phyloP scores from a whole-genome alignment of 225 moss, liverwort and hornwort genomes.

The Sphagnum tenellum region DNA sequence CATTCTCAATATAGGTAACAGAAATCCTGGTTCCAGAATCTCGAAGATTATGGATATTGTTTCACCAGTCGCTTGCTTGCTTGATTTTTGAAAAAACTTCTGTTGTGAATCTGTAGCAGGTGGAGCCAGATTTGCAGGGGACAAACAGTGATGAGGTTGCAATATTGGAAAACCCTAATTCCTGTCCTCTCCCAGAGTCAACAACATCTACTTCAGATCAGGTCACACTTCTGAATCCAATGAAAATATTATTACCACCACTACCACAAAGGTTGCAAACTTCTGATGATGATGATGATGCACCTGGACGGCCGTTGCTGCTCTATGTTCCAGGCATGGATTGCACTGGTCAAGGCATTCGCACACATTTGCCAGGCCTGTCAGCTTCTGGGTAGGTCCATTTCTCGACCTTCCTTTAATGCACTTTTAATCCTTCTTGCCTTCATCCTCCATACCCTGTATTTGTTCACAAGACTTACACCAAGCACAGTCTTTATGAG shows the following conservation, averaged over 20 bases:
- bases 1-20: too few relatives aligned
- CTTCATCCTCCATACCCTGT: too few relatives aligned
- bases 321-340: constrained; percentile 96
- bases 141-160: too few relatives aligned
- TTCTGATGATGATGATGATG: constrained; percentile 1
- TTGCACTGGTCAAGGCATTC: constrained; percentile 75
- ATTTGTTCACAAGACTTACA: too few relatives aligned
- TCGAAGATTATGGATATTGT: too few relatives aligned
- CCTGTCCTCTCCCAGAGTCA: constrained; percentile 56
- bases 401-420: not conserved
- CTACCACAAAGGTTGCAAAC: not conserved
- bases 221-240: constrained; percentile 52
- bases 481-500: too few relatives aligned
- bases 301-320: constrained; percentile 38
- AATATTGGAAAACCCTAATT: not conserved
- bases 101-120: too few relatives aligned
- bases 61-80: too few relatives aligned
- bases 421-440: too few relatives aligned
- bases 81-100: too few relatives aligned
- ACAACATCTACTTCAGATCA: constrained; percentile 14
- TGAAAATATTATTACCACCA: constrained; percentile 9
- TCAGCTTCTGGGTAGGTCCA: constrained; percentile 49
- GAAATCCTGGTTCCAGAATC: too few relatives aligned
- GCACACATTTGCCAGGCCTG: constrained; percentile 50
- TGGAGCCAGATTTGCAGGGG: too few relatives aligned